phyloP scores from a whole-genome alignment of 768 basidiomycete genomes.

The Lyophyllum decastes region DNA sequence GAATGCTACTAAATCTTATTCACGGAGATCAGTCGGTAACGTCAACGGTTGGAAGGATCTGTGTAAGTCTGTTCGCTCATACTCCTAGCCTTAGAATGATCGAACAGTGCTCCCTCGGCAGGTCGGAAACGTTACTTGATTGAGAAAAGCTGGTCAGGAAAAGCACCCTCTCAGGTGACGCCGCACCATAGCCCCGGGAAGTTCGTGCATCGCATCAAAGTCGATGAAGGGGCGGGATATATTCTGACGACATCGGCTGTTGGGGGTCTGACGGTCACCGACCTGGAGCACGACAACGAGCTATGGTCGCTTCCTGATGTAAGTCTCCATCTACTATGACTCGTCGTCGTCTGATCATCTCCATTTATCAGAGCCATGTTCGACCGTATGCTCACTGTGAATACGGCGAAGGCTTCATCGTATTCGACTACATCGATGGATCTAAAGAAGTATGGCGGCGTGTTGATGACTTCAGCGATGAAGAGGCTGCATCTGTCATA shows the following conservation, averaged over 20 bases:
- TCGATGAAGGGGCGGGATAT: slow-evolving; percentile 62
- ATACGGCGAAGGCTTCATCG: slow-evolving; percentile 68
- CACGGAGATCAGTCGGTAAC: slow-evolving; percentile 34
- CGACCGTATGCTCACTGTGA: slow-evolving; percentile 68
- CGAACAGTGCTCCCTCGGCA: slow-evolving; percentile 21
- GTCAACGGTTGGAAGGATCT: slow-evolving; percentile 57
- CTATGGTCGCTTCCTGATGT: slow-evolving; percentile 71
- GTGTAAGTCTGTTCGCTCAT: slow-evolving; percentile 42
- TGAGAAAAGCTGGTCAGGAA: slow-evolving; percentile 56
- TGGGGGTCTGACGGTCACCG: slow-evolving; percentile 63
- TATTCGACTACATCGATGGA: slow-evolving; percentile 62
- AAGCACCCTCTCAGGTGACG: slow-evolving; percentile 39
- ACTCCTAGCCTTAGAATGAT: not conserved
- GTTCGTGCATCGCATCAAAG: slow-evolving; percentile 72
- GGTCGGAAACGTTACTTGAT: slow-evolving; percentile 47
- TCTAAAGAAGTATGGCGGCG: slow-evolving; percentile 75
- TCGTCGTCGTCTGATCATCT: not conserved
- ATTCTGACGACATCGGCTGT: slow-evolving; percentile 55
- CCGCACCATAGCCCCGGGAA: slow-evolving; percentile 32
- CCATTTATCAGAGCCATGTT: slow-evolving; percentile 43
- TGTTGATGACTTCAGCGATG: slow-evolving; percentile 29
- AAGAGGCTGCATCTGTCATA: slow-evolving; percentile 17
- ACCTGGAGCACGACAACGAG: slow-evolving; percentile 45
- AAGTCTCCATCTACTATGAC: slow-evolving; percentile 17
- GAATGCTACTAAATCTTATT: slow-evolving; percentile 31